Evolutionary conservation across 805 yeast species (phyloP), one percentile per base, ranked within the genome.

Genomic region (Blastobotrys americana): DNA sequence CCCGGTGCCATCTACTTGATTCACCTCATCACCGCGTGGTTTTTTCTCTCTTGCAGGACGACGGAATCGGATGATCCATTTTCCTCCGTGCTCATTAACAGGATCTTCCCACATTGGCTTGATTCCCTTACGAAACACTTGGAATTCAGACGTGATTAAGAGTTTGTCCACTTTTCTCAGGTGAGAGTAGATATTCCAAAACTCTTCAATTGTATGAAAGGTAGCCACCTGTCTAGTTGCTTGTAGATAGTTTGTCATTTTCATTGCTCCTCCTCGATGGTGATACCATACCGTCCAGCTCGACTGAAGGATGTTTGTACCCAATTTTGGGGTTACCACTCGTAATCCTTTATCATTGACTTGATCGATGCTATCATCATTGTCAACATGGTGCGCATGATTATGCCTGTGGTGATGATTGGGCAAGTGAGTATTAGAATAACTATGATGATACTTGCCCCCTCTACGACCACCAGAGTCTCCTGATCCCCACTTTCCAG

Each of bases 171-270:
- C 43, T 8, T 55, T 50, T 5, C 50, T 39, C 41, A 58, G 42
- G 34, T 93, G 85, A 61, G 86, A 84, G 70, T 79, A 84, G 53
- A 89, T 77, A n/a, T 95, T 95, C 97, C 97, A 89, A 68, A 89
- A 89, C 65, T 88, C 96, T 70, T 89, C 97, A 41, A 88, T 96
- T 17, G 95, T 80, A 45, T 79, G 75, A 61, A 89, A 88, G 17
- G 88, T 76, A 57, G 84, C 85, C 42, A 88, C 89, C 38, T 95
- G 90, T 68, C 86, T 85, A 4, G 63, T 57, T 8, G 61, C 56
- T 18, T 50, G 43, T 21, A 55, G 48, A 40, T 56, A 58, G 42
- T 57, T 55, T 18, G 55, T 43, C 34, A 53, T 44, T 25, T 51
- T 49, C 39, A 50, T 46, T 10, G 53, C 59, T 16, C 52, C 55